phyloP scores from a whole-genome alignment of 345 rosid genomes.

The Clarkia xantiana region DNA sequence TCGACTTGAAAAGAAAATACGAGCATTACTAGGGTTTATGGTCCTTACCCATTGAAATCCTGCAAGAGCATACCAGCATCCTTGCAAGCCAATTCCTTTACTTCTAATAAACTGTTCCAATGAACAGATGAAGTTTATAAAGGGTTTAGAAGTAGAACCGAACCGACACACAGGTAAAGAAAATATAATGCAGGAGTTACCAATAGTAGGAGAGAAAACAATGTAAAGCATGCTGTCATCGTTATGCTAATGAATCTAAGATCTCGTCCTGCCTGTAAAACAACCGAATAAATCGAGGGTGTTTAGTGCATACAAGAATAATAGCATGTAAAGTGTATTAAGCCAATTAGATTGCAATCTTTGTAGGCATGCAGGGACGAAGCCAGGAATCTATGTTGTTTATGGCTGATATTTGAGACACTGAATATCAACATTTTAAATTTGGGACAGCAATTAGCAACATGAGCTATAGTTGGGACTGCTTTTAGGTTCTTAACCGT shows the following conservation, averaged over 20 bases:
- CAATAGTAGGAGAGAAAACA: slow-evolving; percentile 40
- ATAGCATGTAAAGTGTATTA: too few species aligned
- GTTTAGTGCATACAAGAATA: neutral
- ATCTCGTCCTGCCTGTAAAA: slow-evolving; percentile 68
- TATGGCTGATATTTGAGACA: too few species aligned
- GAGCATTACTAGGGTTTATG: too few species aligned
- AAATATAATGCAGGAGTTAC: slow-evolving; percentile 16
- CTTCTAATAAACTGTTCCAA: slow-evolving; percentile 21
- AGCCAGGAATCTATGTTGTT: too few species aligned
- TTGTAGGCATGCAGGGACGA: too few species aligned
- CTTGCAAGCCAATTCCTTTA: slow-evolving; percentile 31
- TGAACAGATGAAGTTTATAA: neutral
- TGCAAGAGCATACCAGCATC: slow-evolving; percentile 36
- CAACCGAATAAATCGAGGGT: neutral
- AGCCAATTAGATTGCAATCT: too few species aligned
- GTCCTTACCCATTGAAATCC: slow-evolving; percentile 44
- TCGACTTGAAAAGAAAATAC: too few species aligned
- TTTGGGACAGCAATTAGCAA: too few species aligned
- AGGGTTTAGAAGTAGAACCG: neutral
- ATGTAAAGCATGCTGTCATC: slow-evolving; percentile 49
- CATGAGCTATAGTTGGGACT: too few species aligned
- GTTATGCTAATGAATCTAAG: slow-evolving; percentile 58
- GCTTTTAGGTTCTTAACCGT: neutral
- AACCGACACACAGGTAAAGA: neutral
- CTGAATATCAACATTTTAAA: too few species aligned